phyloP scores from a whole-genome alignment of 306 rosid genomes.

The Ormosia semicastrata region DNA sequence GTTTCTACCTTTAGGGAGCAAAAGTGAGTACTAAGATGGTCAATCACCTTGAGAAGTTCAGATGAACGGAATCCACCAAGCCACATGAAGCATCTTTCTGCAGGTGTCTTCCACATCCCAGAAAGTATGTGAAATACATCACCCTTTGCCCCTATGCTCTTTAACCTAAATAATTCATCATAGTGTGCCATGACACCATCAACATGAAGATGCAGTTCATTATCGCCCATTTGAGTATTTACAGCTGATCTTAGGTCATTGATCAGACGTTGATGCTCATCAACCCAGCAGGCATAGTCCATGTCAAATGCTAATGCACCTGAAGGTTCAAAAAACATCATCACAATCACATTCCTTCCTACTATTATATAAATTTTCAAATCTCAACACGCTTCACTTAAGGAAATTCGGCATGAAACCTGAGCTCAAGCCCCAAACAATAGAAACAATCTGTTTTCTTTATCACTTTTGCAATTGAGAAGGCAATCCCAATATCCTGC shows the following conservation, averaged over 20 bases:
- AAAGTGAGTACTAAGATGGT: background rate
- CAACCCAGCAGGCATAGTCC: conserved; percentile 75
- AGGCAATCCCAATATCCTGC: background rate
- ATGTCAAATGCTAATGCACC: conserved; percentile 71
- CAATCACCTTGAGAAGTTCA: conserved; percentile 77
- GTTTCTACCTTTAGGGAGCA: background rate
- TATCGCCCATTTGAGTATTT: conserved; percentile 64
- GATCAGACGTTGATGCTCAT: conserved; percentile 70
- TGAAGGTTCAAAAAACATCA: conserved; percentile 10
- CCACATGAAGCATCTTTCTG: conserved; percentile 93
- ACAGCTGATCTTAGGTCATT: conserved; percentile 60
- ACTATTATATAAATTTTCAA: background rate
- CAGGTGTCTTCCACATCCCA: conserved; percentile 89
- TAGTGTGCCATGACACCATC: conserved; percentile 71
- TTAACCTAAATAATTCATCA: conserved; percentile 68
- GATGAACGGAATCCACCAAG: conserved; percentile 86
- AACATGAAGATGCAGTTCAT: conserved; percentile 60
- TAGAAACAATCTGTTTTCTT: background rate
- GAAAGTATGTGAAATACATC: conserved; percentile 90
- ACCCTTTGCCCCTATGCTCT: conserved; percentile 71
- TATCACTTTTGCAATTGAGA: background rate
- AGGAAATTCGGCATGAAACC: background rate
- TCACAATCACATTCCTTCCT: background rate
- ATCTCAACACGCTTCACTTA: background rate
- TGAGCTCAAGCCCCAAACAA: background rate